phyloP scores from a whole-genome alignment of 2,329 filamentous ascomycete genomes.

The Hypoxylon sp. region DNA sequence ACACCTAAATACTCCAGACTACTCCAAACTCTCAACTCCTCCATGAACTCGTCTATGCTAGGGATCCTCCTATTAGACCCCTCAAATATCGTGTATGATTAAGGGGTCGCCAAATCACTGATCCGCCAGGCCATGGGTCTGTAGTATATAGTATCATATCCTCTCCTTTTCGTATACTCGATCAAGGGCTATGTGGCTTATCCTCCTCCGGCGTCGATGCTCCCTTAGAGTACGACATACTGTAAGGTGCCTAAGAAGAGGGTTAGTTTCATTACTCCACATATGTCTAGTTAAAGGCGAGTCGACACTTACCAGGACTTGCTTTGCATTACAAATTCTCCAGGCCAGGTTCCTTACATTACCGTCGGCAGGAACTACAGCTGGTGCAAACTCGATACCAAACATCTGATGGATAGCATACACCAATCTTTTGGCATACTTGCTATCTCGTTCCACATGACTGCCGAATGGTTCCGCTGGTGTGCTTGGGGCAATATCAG shows the following conservation, averaged over 20 bases:
- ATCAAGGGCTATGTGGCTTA: constrained; percentile 52
- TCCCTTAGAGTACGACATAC: constrained; percentile 76
- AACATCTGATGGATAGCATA: constrained; percentile 98
- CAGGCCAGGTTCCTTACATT: constrained; percentile 92
- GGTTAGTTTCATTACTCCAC: constrained; percentile 41
- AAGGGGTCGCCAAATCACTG: neutral
- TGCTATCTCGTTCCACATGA: constrained; percentile 86
- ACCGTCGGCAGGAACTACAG: constrained; percentile 92
- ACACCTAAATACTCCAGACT: neutral
- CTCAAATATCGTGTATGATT: neutral
- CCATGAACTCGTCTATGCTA: neutral
- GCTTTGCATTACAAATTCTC: constrained; percentile 96
- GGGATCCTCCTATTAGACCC: neutral
- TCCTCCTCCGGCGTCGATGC: constrained; percentile 69
- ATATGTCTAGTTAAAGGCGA: neutral
- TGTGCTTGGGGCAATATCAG: constrained; percentile 87
- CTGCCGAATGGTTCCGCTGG: constrained; percentile 87
- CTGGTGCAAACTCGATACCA: constrained; percentile 93
- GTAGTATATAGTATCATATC: neutral
- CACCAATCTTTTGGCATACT: constrained; percentile 90
- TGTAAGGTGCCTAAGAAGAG: constrained; percentile 73
- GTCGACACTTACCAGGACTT: constrained; percentile 80
- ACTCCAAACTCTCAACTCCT: constrained; percentile 12
- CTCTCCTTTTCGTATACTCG: neutral
- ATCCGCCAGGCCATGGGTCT: neutral